Base-by-base conservation (phyloP, 1,284 basidiomycete species). In the Rhodofomes roseus region DNA sequence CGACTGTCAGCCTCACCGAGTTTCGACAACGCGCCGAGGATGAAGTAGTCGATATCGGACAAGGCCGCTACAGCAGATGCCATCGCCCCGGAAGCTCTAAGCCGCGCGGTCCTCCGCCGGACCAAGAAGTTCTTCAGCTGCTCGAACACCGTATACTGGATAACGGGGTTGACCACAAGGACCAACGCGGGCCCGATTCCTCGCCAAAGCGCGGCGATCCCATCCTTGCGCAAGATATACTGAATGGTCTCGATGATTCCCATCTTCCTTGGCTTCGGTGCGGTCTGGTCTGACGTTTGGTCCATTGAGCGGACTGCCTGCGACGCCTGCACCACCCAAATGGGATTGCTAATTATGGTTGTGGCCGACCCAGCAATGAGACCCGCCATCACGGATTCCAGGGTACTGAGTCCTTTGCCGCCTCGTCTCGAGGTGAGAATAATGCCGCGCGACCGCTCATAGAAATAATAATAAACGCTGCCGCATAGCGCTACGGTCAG, bases 181-280 rank as follows among this genome's bases (percentile, higher is more conserved):
- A 96, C 83, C 55, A 99, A 79, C 18, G 96, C 96, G 2, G 97
- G 96, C 0, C 95, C 95, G 43, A 99, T 84, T n/a, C 97, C 97
- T 56, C 95, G 83, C 91, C 93, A 98, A 70, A 99, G 91, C 0
- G 90, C 96, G 22, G 81, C 73, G 22, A 86, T 66, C 12, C 96
- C 96, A 69, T 90, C 92, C 64, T 89, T 88, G 56, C 84, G 80
- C 44, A 95, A 67, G 62, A 99, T 93, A 63, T 82, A 82, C 57
- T 81, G 74, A 37, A 93, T 77, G 2, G 92, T 93, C 68, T 92
- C 82, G 12, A 87, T 56, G 62, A 92, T 81, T 8, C 87, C 82
- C 16, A 89, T 83, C 61, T 87, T 90, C 72, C 78, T 82, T 18
- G 71, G 34, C 16, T 66, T 55, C 12, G 65, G 58, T 8, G 65